A percentile compares a stretch with the other conserved stretches of the same genome.
phyloP scores from a whole-genome alignment of 352 stramenopile genomes.

The Phytophthora megakarya region DNA sequence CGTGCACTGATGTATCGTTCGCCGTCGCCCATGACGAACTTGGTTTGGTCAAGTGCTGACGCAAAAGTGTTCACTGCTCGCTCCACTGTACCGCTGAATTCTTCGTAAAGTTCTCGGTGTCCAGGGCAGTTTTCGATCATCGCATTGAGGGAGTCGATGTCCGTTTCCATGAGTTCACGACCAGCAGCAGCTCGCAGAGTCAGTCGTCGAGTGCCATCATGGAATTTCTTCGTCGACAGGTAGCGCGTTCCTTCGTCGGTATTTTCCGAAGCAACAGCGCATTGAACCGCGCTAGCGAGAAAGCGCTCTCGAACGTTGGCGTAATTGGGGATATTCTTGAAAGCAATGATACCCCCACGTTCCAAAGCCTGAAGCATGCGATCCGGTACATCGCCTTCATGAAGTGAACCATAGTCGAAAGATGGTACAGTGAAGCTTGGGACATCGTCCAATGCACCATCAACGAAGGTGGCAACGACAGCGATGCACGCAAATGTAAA shows the following conservation, averaged over 20 bases:
- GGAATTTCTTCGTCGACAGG: constrained; percentile 49
- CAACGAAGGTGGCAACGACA: not conserved
- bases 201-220: constrained; percentile 54
- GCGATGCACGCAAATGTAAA: constrained; percentile 1
- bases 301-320: constrained; percentile 40
- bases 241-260: constrained; percentile 24
- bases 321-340: constrained; percentile 59
- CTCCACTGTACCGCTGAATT: constrained; percentile 53
- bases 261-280: constrained; percentile 38
- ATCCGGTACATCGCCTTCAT: constrained; percentile 11
- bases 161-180: constrained; percentile 33
- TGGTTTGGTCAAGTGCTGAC: constrained; percentile 42
- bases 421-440: constrained; percentile 40
- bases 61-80: constrained; percentile 45
- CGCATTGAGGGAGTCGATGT: constrained; percentile 21
- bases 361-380: constrained; percentile 45
- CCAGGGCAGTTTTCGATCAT: constrained; percentile 41
- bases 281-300: constrained; percentile 41
- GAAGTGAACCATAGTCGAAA: constrained; percentile 41
- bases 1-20: constrained; percentile 35
- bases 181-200: constrained; percentile 53
- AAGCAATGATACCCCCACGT: constrained; percentile 47
- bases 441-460: constrained; percentile 28
- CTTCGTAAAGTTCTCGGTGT: constrained; percentile 42
- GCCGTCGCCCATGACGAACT: constrained; percentile 45